Evolutionary conservation across 768 basidiomycete species (phyloP).

Genomic region (Coprinopsis cinerea): DNA sequence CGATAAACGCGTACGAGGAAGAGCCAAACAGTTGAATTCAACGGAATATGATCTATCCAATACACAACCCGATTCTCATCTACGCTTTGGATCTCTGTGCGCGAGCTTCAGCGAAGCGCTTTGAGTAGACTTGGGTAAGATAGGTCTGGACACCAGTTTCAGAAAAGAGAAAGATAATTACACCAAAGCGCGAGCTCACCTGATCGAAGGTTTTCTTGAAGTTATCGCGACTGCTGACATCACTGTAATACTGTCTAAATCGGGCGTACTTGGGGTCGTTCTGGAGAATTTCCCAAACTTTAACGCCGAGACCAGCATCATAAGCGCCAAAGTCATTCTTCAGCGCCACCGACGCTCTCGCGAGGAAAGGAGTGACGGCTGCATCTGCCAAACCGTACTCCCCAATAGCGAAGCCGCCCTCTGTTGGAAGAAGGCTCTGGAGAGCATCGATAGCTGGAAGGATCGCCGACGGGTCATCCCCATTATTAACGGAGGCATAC

Average conservation of each 20-base stretch:
- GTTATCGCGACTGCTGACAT: constrained; percentile 46
- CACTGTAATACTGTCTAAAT: constrained; percentile 41
- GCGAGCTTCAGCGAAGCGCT: too few relatives aligned
- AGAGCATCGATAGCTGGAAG: constrained; percentile 38
- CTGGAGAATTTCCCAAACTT: constrained; percentile 35
- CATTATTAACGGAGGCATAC: constrained; percentile 29
- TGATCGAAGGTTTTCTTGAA: constrained; percentile 48
- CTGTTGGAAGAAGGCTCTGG: constrained; percentile 43
- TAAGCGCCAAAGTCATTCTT: constrained; percentile 49
- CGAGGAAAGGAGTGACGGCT: constrained; percentile 55
- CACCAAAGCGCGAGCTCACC: too few relatives aligned
- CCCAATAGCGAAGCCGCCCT: constrained; percentile 38
- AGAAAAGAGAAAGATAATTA: too few relatives aligned
- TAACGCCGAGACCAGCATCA: constrained; percentile 40
- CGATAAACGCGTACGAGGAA: too few relatives aligned
- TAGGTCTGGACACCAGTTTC: too few relatives aligned
- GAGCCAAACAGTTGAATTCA: too few relatives aligned
- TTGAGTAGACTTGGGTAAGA: too few relatives aligned
- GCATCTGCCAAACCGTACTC: constrained; percentile 62
- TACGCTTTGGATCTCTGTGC: too few relatives aligned
- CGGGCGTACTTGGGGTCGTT: constrained; percentile 42
- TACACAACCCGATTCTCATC: too few relatives aligned
- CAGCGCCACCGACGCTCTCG: constrained; percentile 39
- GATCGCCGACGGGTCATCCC: constrained; percentile 36
- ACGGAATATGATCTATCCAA: too few relatives aligned